Base-by-base conservation (phyloP, 192 early-diverging fungal genomes). In the Umbelopsis isabellina region DNA sequence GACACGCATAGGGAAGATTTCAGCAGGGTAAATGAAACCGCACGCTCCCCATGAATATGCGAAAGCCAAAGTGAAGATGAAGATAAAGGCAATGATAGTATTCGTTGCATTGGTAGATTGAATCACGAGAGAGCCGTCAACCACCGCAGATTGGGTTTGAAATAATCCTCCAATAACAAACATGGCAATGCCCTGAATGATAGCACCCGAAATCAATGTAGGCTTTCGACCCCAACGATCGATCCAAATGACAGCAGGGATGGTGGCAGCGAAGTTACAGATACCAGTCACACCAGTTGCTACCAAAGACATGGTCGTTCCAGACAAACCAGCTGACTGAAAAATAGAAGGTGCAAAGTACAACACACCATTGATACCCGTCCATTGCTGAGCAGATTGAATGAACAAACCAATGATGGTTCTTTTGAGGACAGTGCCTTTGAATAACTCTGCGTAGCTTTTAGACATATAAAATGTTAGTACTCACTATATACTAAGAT, bases 291-390 rank as follows among this genome's bases (percentile, higher is more conserved):
- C 82, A 41, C 89, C 91, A 21, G 88, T 81, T 3, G 86, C 87
- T 48, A 85, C 66, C 27, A 85, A 73, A 23, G 83, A 77, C 16
- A 83, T 67, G 23, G 83, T 81, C 47, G 68, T 46, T 58, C 78
- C 78, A 30, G 65, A 80, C 27, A 91, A 71, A 12, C 87, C 84
- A 12, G 85, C 75, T 10, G 86, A 85, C 66, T 81, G 76, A 73
- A 90, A 87, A n/a, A 89, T 85, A 0, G 81, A 79, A 16, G 88
- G 75, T 16, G 86, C 85, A 75, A 85, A 93, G 81, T 94, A 95
- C 67, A 94, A 79, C 11, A 92, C 74, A 35, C 86, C 84, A 73
- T 94, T 94, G 77, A 93, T 85, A 66, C 92, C 92, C 25, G 88
- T 90, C 23, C 86, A 79, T 74, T 93, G 91, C 74, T 92, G 90